Evolutionary conservation across 75 land plant species (phyloP), one percentile per base, ranked within the genome.

Genomic region (Cryptomeria japonica): DNA sequence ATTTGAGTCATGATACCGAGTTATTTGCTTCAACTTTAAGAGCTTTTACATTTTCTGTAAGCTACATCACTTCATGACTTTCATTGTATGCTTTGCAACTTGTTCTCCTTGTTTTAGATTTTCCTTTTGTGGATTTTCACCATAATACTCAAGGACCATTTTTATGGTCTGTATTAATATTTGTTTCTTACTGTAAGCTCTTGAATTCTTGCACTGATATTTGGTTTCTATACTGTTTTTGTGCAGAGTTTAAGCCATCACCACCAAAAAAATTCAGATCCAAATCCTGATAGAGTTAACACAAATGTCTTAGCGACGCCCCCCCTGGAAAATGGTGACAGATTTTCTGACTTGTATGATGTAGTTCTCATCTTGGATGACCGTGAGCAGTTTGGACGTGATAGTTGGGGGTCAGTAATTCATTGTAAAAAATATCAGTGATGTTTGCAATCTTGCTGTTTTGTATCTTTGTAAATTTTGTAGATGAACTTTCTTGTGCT

Each of bases 351-450:
- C 80, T 77, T 55, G 19, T 98, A 97, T 90, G 93, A 93, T 86
- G 95, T 98, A 72, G 86, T 98, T 83, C 89, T 98, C 72, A 92
- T 98, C 87, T 91, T 98, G 90, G 99, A 98, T 89, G 90, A 94
- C 85, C 92, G 99, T 56, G 99, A 98, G 86, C 94, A 95, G 78
- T 97, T 98, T 91, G 87, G 90, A 56, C 92, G 72, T 64, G 83
- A 90, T 70, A 88, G 83, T 70, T 83, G 84, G 53, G 91, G 93
- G 93, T 93, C 84, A 44, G 90, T 41, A 34, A 51, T 51, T 51
- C 55, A 13, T 12, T 18, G 2, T 76, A 16, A 76, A 76, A 49
- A 36, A 76, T 36, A 36, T 76, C 7, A n/a, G 19, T 39, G n/a
- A 5, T 41, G 82, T 79, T 34, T 10, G 10, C 22, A 10, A 32